Percentiles rank a stretch among this genome's conserved stretches.
These are phyloP conservation scores for Pseudonectria buxi DNA, from an alignment of 2,329 filamentous ascomycete species.

Conservation along the genomic window DNA sequence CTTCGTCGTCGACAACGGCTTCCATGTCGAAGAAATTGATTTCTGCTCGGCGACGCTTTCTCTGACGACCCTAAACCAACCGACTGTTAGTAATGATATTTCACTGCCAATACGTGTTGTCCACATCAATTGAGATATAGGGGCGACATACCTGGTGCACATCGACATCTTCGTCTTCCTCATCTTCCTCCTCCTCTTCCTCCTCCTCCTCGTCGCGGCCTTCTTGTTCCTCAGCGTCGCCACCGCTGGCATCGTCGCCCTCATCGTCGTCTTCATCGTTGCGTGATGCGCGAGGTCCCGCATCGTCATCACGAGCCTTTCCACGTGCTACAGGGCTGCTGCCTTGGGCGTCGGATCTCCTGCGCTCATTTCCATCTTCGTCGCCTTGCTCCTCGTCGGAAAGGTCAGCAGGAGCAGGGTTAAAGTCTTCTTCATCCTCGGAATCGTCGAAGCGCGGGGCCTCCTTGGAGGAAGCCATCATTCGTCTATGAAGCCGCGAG, in stretches of 20 bases:
- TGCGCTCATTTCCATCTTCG: slow-evolving; percentile 29
- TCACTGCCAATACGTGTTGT: slow-evolving; percentile 6
- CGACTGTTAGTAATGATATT: neutral
- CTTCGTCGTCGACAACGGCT: slow-evolving; percentile 94
- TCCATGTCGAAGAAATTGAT: slow-evolving; percentile 95
- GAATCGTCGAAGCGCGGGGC: slow-evolving; percentile 50
- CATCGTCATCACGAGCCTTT: slow-evolving; percentile 30
- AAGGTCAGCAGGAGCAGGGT: slow-evolving; percentile 66
- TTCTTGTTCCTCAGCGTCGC: slow-evolving; percentile 29
- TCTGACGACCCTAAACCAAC: slow-evolving; percentile 54
- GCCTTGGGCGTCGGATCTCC: slow-evolving; percentile 33
- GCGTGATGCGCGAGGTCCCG: slow-evolving; percentile 17
- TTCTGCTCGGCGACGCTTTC: slow-evolving; percentile 72
- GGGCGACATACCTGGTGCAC: slow-evolving; percentile 52
- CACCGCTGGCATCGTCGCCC: slow-evolving; percentile 18
- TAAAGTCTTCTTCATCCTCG: slow-evolving; percentile 84
- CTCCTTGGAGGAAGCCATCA: slow-evolving; percentile 42
- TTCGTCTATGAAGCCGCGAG: slow-evolving; percentile 1
- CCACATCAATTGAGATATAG: slow-evolving; percentile 6
- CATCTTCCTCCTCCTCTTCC: slow-evolving; percentile 46
- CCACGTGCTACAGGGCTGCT: slow-evolving; percentile 27
- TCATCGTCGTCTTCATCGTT: slow-evolving; percentile 40
- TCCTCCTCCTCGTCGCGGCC: slow-evolving; percentile 34
- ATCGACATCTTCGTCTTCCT: slow-evolving; percentile 59
- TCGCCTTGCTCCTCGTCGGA: slow-evolving; percentile 54